phyloP scores from a whole-genome alignment of 306 rosid genomes.

The Cucumis cinereus region DNA sequence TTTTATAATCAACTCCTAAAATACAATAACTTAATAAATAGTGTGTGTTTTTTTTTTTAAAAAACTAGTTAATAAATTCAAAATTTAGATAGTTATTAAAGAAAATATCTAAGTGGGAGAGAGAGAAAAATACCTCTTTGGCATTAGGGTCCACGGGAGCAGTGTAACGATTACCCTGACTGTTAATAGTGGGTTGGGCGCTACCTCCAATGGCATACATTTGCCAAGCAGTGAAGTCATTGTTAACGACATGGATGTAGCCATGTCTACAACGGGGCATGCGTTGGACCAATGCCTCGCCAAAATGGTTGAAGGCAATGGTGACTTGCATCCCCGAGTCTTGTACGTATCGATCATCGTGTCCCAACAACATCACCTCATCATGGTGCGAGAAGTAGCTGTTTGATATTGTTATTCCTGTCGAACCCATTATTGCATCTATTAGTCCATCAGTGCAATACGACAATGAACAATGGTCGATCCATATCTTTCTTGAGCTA shows the following conservation, averaged over 20 bases:
- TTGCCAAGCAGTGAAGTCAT: constrained; percentile 57
- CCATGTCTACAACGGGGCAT: constrained; percentile 61
- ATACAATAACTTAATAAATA: too few species aligned
- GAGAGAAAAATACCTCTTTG: constrained; percentile 32
- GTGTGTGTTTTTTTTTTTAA: too few species aligned
- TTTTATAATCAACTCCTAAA: too few species aligned
- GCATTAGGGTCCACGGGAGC: constrained; percentile 39
- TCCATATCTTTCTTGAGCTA: constrained; percentile 39
- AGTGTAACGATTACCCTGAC: constrained; percentile 64
- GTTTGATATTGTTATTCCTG: constrained; percentile 37
- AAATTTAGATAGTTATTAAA: too few species aligned
- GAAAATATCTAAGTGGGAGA: too few species aligned
- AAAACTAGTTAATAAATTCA: too few species aligned
- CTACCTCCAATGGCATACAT: constrained; percentile 79
- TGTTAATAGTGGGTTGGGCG: constrained; percentile 56
- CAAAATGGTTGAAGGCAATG: constrained; percentile 57
- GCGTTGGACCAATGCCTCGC: constrained; percentile 42
- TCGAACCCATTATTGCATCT: constrained; percentile 70
- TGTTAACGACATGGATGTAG: constrained; percentile 51
- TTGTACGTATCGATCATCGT: constrained; percentile 19
- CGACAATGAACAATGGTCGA: constrained; percentile 53
- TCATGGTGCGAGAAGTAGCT: constrained; percentile 52
- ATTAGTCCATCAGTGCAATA: constrained; percentile 48
- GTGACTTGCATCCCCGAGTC: constrained; percentile 65
- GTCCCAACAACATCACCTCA: constrained; percentile 56